Evolutionary conservation across 345 rosid genomes (phyloP).

Genomic region (Litchi chinensis): DNA sequence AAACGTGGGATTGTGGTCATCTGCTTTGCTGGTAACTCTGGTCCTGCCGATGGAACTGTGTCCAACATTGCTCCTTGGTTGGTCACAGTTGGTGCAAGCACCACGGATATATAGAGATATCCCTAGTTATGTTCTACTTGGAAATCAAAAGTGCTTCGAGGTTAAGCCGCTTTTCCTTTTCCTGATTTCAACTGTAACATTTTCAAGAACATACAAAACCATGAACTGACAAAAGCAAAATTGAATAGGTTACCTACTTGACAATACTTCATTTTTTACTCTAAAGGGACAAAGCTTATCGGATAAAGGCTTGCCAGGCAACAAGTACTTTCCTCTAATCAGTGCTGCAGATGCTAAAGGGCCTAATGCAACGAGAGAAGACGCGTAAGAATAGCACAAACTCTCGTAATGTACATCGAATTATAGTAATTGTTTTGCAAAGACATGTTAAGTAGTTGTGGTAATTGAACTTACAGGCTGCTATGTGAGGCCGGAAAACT

Average conservation of each 20-base stretch:
- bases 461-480: constrained; percentile 35
- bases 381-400: constrained; percentile 56
- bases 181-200: neutral
- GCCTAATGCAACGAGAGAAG: constrained; percentile 43
- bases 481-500: constrained; percentile 60
- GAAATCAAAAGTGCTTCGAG: constrained; percentile 57
- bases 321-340: constrained; percentile 57
- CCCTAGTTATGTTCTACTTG: constrained; percentile 62
- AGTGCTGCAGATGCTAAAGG: constrained; percentile 56
- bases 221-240: too few relatives aligned
- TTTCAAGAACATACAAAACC: neutral
- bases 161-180: constrained; percentile 31
- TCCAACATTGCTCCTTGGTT: constrained; percentile 81
- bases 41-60: constrained; percentile 66
- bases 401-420: neutral
- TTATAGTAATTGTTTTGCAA: neutral
- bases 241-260: neutral
- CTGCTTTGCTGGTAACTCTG: constrained; percentile 82
- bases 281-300: constrained; percentile 86
- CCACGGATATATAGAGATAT: constrained; percentile 87
- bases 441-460: neutral
- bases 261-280: constrained; percentile 2
- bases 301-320: constrained; percentile 36
- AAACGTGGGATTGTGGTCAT: constrained; percentile 61
- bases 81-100: constrained; percentile 90